Evolutionary conservation across 441 rosid species (phyloP), one percentile per base, ranked within the genome.

Genomic region (Raphanus hybrid): DNA sequence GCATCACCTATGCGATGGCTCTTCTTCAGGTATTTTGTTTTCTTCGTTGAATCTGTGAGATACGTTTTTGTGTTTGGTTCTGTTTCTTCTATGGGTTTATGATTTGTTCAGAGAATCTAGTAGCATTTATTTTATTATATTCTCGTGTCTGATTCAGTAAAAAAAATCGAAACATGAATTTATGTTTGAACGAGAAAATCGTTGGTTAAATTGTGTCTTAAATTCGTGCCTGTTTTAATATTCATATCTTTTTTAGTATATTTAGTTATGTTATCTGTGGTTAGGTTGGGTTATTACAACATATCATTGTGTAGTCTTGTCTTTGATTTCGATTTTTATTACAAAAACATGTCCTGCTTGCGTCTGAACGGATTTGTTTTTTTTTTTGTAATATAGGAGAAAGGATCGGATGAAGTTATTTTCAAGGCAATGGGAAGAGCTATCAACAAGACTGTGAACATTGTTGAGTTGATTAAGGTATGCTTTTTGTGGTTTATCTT

Each of bases 341-440:
- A 16, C 59, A 54, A 54, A 23, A 54, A 54, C 59, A 0, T 52
- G 58, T 52, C 11, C 5, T 54, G 23, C 4, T 15, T 20, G 61
- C 29, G 26, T 18, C 11, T 57, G 0, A 18, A 8, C 12, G 60
- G 59, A 18, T 57, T 26, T 67, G 57, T 55, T 26, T 26, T 0
- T 26, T 26, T 55, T 26, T 26, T 0, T 26, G 5, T 71, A 66
- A 23, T 71, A 54, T 70, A 95, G 99, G 99, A 95, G 34, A 91
- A 87, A 59, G 92, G 90, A 23, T 86, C 92, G 0, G 76, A 81
- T 79, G 94, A 91, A 85, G 85, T 95, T 79, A 84, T 87, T 18
- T 87, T 95, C 76, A 95, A 95, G 87, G 99, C 99, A 58, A 93
- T 95, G 97, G 98, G 98, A 73, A 87, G 95, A 84, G 99, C 99